Base-by-base conservation (phyloP, 2,329 filamentous ascomycete species). In the Penicillium concentricum region DNA sequence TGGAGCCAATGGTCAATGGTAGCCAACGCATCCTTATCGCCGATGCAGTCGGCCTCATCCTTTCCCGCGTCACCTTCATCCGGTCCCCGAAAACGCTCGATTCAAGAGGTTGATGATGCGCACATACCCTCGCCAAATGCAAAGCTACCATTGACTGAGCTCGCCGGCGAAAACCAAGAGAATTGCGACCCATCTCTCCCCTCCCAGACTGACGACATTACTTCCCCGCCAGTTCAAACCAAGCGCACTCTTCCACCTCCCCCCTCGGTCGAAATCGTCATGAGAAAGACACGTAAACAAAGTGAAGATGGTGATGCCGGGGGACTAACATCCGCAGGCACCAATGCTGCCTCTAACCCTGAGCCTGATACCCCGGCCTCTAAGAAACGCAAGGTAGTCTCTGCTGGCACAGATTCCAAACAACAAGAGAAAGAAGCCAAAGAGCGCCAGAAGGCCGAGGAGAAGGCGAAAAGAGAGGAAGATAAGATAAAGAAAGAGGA, bases 391-490 rank as follows among this genome's bases (percentile, higher is more conserved):
- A 70, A 63, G 58, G 46, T 59, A 15, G 63, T 62, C 51, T 54
- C 70, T 35, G 61, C 67, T 54, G 65, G 67, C 47, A 69, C 69
- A 26, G 67, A 69, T 22, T 62, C 61, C 9, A 72, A 71, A 48
- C 71, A 75, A 46, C 75, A 74, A 56, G 73, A 76, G 35, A 73
- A 71, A 54, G 70, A 69, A 30, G 62, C 64, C 15, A 74, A 70
- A 52, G 66, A 70, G 26, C 60, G 63, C 18, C 65, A 71, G 18
- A 72, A 60, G 22, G 61, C 66, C 5, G 68, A 73, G 35, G 54
- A 69, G 55, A 68, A 71, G 38, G 62, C 65, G 9, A 74, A 70
- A 49, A 67, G 70, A 34, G 28, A 60, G 55, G 45, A 60, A 13
- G 57, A 63, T 9, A 61, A 59, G 28, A 43, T 42, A 1, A 53